These are phyloP conservation scores for Madurella mycetomatis DNA, from an alignment of 2,329 filamentous ascomycete genomes.

Conservation along the genomic window DNA sequence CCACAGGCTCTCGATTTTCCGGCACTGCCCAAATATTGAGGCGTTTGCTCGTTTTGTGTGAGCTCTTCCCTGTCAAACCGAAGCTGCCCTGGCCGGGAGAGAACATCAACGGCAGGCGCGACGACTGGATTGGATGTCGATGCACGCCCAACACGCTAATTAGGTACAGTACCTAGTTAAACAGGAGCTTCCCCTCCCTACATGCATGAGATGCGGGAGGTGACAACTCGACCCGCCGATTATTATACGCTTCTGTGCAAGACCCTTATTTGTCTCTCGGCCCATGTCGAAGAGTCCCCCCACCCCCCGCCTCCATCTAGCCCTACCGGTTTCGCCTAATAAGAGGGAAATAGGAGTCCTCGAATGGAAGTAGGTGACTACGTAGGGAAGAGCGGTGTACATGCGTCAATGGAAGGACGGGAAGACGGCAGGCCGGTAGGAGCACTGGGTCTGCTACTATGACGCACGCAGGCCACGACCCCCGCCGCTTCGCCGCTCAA, in stretches of 20 bases:
- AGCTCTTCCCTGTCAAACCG: constrained; percentile 2
- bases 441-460: constrained; percentile 4
- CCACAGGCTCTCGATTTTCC: background rate
- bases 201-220: constrained; percentile 8
- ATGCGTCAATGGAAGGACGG: background rate
- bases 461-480: constrained; percentile 15
- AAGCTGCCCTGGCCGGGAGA: constrained; percentile 1
- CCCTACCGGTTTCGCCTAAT: background rate
- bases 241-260: background rate
- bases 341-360: background rate
- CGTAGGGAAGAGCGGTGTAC: constrained; percentile 14
- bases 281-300: background rate
- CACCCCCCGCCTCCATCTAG: background rate
- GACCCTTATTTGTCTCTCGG: background rate
- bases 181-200: constrained; percentile 1
- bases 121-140: background rate
- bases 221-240: background rate
- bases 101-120: background rate
- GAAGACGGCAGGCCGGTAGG: background rate
- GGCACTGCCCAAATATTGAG: too few relatives aligned
- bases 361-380: constrained; percentile 9
- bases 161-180: background rate
- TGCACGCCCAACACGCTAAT: constrained; percentile 3
- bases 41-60: background rate
- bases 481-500: constrained; percentile 2